These are phyloP conservation scores for Moniliophthora roreri DNA, from an alignment of 1,284 basidiomycete species.

Conservation along the genomic window DNA sequence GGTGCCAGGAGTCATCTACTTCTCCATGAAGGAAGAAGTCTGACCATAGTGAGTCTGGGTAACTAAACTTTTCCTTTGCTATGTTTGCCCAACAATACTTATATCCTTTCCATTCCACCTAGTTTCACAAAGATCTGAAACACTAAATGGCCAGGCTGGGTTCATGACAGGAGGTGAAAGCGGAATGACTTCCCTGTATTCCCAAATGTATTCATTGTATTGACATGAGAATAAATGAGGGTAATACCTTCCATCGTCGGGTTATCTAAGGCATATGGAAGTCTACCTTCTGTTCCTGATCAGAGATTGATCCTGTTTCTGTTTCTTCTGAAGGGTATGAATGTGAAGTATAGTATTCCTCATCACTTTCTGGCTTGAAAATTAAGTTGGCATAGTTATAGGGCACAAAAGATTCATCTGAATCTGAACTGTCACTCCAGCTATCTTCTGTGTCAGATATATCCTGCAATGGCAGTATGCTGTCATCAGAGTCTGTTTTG, in stretches of 20 bases:
- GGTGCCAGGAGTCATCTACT: neutral
- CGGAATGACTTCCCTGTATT: neutral
- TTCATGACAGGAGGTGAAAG: neutral
- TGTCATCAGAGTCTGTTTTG: neutral
- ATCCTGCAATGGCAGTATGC: neutral
- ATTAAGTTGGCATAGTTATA: too few relatives aligned
- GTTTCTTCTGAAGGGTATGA: too few relatives aligned
- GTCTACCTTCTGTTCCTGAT: too few relatives aligned
- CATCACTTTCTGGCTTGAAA: too few relatives aligned
- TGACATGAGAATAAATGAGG: too few relatives aligned
- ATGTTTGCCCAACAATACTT: neutral
- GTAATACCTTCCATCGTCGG: too few relatives aligned
- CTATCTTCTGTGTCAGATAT: neutral
- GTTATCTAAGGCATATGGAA: too few relatives aligned
- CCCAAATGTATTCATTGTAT: neutral
- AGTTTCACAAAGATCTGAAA: neutral
- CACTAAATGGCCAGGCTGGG: neutral
- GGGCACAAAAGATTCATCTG: neutral
- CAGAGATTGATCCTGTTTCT: too few relatives aligned
- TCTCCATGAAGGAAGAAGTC: conserved; percentile 5
- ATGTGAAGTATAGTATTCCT: too few relatives aligned
- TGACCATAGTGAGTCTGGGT: neutral
- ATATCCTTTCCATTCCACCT: conserved; percentile 1
- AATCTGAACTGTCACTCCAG: neutral
- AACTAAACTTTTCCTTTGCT: conserved; percentile 2